Conservation (phyloP, 108 stramenopile species). For the Pseudonitzschia multistriata region DNA sequence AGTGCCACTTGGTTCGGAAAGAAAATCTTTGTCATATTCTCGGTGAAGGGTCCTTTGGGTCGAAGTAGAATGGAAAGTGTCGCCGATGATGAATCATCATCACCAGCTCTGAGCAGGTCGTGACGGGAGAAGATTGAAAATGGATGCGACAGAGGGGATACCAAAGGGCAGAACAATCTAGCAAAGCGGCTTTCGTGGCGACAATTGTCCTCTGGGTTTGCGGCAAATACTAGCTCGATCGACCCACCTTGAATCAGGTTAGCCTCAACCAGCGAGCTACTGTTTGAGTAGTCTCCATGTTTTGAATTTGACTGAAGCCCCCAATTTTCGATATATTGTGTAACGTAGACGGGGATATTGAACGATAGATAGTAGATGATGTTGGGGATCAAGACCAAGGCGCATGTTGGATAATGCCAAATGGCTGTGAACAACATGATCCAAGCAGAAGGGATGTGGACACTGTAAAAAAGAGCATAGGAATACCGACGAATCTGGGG, state of each 20-base stretch:
- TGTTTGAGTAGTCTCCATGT: neutral
- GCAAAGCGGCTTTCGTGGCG: constrained; percentile 4
- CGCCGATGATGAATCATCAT: neutral
- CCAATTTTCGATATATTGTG: constrained; percentile 1
- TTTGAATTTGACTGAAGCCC: neutral
- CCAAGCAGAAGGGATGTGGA: constrained; percentile 17
- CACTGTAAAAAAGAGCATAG: constrained; percentile 29
- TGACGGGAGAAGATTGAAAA: constrained; percentile 11
- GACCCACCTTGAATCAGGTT: neutral
- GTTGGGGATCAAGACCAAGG: constrained; percentile 39
- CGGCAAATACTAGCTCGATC: neutral
- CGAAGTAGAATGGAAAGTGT: neutral
- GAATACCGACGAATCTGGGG: constrained; percentile 13
- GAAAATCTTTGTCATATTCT: neutral
- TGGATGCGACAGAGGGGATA: constrained; percentile 5
- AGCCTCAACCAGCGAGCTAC: neutral
- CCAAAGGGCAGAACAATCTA: neutral
- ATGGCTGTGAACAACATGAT: constrained; percentile 33
- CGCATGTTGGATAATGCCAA: constrained; percentile 40
- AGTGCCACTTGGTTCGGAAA: neutral
- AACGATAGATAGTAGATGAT: constrained; percentile 39
- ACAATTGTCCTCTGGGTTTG: neutral
- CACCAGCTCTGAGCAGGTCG: neutral
- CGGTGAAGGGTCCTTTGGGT: constrained; percentile 8
- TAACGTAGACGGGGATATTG: constrained; percentile 29